phyloP scores from a whole-genome alignment of 2,329 filamentous ascomycete genomes.

The Gyromitra esculenta region DNA sequence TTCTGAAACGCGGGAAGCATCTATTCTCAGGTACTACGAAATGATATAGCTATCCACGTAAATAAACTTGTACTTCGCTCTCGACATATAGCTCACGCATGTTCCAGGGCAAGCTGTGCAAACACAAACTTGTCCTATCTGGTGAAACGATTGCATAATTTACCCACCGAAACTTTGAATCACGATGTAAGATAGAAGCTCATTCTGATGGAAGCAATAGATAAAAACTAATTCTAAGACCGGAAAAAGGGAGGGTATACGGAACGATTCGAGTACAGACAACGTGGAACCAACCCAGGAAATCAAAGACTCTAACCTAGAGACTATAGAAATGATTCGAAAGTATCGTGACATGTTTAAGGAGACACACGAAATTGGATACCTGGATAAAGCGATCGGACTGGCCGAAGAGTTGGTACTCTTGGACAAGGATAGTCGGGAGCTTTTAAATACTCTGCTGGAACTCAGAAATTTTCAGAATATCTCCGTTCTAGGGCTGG shows the following conservation, averaged over 20 bases:
- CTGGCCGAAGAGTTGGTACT: conserved; percentile 1
- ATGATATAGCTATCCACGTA: background rate
- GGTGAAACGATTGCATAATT: background rate
- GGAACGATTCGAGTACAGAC: background rate
- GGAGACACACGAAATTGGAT: background rate
- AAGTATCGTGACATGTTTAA: background rate
- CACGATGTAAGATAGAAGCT: background rate
- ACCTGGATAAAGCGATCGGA: conserved; percentile 7
- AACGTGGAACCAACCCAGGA: background rate
- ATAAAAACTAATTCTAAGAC: background rate
- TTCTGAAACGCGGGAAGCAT: background rate
- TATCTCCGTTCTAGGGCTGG: background rate
- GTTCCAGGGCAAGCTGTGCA: background rate
- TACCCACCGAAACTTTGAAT: background rate
- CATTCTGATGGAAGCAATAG: background rate
- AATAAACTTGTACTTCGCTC: background rate
- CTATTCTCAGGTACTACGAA: background rate
- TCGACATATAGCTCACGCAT: background rate
- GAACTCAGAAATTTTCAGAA: background rate
- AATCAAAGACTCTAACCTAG: background rate
- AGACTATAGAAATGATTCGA: background rate
- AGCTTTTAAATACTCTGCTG: conserved; percentile 3
- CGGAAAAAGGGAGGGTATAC: background rate
- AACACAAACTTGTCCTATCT: background rate
- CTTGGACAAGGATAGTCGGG: background rate